Percentiles rank a stretch among this genome's conserved stretches.
Evolutionary conservation across 2,329 filamentous ascomycete genomes (phyloP).

Genomic region (Xylariaceae sp.): DNA sequence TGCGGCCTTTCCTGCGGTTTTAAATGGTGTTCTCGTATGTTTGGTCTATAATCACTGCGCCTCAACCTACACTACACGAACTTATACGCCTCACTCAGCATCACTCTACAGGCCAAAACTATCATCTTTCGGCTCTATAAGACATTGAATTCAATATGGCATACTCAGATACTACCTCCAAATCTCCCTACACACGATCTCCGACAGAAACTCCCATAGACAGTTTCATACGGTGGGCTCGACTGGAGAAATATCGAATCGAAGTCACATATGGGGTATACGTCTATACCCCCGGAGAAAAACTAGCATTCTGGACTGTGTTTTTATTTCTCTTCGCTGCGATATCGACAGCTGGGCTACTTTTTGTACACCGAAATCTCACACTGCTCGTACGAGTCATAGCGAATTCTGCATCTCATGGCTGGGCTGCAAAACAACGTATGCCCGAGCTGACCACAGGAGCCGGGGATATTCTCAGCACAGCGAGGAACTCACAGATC

Average conservation of each 20-base stretch:
- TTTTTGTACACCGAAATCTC: conserved; percentile 69
- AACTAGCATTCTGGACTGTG: conserved; percentile 74
- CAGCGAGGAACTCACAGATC: conserved; percentile 17
- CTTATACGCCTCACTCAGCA: too few species aligned
- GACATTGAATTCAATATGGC: conserved; percentile 6
- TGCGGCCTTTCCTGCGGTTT: too few species aligned
- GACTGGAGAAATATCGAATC: conserved; percentile 77
- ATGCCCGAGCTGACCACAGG: conserved; percentile 4
- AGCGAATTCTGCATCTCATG: not conserved
- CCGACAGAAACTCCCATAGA: conserved; percentile 19
- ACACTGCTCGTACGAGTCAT: conserved; percentile 49
- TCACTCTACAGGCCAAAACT: not conserved
- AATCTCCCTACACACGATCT: conserved; percentile 13
- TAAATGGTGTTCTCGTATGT: not conserved
- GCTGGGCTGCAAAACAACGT: conserved; percentile 1
- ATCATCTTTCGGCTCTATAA: not conserved
- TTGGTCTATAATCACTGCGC: not conserved
- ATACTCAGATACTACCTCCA: conserved; percentile 6
- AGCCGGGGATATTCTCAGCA: not conserved
- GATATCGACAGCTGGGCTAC: conserved; percentile 63
- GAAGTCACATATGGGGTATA: conserved; percentile 79
- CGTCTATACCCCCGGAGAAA: conserved; percentile 75
- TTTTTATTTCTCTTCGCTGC: conserved; percentile 69
- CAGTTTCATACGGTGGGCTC: conserved; percentile 62
- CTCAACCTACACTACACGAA: too few species aligned